A percentile compares a stretch with the other conserved stretches of the same genome.
Conservation (phyloP, 495 filamentous ascomycete genomes). For the Chlorociboria aeruginascens region DNA sequence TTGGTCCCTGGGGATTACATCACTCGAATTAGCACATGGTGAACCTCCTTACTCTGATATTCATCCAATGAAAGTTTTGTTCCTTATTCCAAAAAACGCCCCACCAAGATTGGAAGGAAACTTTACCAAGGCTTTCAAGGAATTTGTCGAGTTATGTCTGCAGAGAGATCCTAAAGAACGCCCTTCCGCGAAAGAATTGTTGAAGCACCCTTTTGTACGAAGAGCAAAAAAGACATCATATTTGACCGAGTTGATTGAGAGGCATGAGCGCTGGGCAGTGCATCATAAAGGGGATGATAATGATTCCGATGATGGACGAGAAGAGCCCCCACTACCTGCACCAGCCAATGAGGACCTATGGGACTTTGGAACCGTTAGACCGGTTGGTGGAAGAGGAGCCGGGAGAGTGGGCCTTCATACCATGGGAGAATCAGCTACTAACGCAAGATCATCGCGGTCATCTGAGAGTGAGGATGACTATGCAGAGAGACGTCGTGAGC, state of each 20-base stretch:
- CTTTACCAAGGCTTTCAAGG: conserved; percentile 85
- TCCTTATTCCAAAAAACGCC: conserved; percentile 91
- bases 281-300: conserved; percentile 57
- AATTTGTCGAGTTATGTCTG: conserved; percentile 82
- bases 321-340: conserved; percentile 22
- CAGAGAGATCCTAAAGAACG: conserved; percentile 79
- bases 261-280: conserved; percentile 74
- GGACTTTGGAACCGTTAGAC: conserved; percentile 89
- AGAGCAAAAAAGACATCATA: conserved; percentile 83
- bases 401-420: conserved; percentile 41
- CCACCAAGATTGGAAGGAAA: conserved; percentile 73
- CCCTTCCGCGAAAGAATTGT: conserved; percentile 74
- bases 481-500: conserved; percentile 29
- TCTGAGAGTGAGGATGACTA: conserved; percentile 34
- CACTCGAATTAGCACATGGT: conserved; percentile 82
- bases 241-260: conserved; percentile 85
- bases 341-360: conserved; percentile 72
- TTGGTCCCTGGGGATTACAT: conserved; percentile 97
- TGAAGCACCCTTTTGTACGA: conserved; percentile 82
- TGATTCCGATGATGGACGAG: conserved; percentile 35
- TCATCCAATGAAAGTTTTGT: conserved; percentile 97
- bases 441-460: conserved; percentile 42
- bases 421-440: conserved; percentile 64
- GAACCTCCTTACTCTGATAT: conserved; percentile 95
- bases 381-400: conserved; percentile 43